Base-by-base conservation (phyloP, 1,284 basidiomycete genomes). In the Papiliotrema terrestris region DNA sequence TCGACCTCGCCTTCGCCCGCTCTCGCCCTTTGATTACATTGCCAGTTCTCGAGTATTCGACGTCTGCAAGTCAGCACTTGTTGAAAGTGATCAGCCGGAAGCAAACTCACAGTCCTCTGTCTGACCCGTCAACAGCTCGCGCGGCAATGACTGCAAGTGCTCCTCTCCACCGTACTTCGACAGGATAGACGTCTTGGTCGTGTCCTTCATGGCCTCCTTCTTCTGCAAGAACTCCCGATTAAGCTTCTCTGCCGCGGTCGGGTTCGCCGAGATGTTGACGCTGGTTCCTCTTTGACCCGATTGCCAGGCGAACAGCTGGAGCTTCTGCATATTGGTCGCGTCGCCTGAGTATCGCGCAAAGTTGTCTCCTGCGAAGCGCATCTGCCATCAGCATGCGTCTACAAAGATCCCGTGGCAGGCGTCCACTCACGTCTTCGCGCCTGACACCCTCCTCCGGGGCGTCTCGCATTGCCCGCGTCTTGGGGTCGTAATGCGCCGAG, bases 401-500 rank as follows among this genome's bases (percentile, higher is more conserved):
- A 52, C 41, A 32, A 32, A 46, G 56, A 52, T 26, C 20, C 29
- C 45, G 19, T 25, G 19, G 14, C 51, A 52, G 47, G n/a, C 5
- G 8, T 22, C 14, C 22, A 67, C 86, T 57, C 69, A 91, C 88
- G 72, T 98, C 95, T 76, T 97, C 92, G 13, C 89, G 80, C 2
- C 84, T 79, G 35, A 91, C 79, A 62, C 86, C 84, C 65, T 84
- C 84, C 15, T 86, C 67, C 0, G 96, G 95, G 38, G 95, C 94
- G 70, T 98, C 95, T 75, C 96, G 89, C 96, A 99, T 99, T 3
- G 95, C 96, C 63, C 96, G 87, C 25, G 96, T 98, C 81, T 99
- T 99, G 48, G 96, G 96, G 71, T 99, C 96, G 73, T 99, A 99
- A 80, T 98, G 96, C 13, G 96, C 95, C 66, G 90, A 94, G 1